A percentile compares a stretch with the other conserved stretches of the same genome.
Conservation (phyloP, 2,329 filamentous ascomycete genomes). For the Monilinia laxa region DNA sequence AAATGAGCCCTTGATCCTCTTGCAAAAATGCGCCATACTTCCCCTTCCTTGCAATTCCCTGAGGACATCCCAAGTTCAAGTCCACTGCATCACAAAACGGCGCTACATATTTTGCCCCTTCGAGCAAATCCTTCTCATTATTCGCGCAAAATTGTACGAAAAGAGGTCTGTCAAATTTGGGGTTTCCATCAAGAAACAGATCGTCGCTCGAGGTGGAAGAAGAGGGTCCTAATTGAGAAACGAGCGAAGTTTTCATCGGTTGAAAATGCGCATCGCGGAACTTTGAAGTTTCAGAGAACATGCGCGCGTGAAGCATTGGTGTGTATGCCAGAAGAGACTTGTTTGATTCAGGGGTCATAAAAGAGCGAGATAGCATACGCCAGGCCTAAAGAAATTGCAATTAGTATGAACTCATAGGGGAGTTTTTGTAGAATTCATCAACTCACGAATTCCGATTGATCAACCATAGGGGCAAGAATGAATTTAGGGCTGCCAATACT, state of each 20-base stretch:
- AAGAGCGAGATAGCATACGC: conserved; percentile 94
- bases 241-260: conserved; percentile 44
- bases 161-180: conserved; percentile 77
- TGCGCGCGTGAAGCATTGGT: conserved; percentile 92
- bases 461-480: conserved; percentile 95
- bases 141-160: conserved; percentile 98
- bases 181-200: conserved; percentile 81
- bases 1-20: conserved; percentile 84
- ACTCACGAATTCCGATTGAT: conserved; percentile 94
- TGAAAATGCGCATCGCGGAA: conserved; percentile 84
- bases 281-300: conserved; percentile 74
- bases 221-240: conserved; percentile 28
- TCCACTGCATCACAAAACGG: conserved; percentile 95
- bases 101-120: conserved; percentile 73
- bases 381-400: conserved; percentile 64
- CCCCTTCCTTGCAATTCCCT: conserved; percentile 88
- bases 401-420: conserved; percentile 21
- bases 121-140: conserved; percentile 74
- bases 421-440: not conserved
- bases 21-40: conserved; percentile 94
- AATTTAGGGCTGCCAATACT: conserved; percentile 90
- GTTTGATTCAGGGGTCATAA: conserved; percentile 67
- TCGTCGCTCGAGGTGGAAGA: conserved; percentile 40
- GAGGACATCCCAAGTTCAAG: conserved; percentile 91
- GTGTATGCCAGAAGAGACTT: conserved; percentile 79